Conservation (phyloP, 257 asterid species). For the Vinca minor region DNA sequence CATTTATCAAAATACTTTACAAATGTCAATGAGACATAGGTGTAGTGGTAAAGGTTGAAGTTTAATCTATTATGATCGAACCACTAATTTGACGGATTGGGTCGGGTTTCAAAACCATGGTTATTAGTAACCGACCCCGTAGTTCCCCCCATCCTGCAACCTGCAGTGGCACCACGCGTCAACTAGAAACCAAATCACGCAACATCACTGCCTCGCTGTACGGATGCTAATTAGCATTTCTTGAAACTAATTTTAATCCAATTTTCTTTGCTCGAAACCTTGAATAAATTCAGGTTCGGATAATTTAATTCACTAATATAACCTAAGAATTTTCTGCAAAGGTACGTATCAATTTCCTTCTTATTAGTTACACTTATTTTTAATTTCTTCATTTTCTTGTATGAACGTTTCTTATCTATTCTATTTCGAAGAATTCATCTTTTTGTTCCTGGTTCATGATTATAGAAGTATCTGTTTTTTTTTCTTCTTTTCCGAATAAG, state of each 20-base stretch:
- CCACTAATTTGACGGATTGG: too few species aligned
- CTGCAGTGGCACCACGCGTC: slow-evolving; percentile 7
- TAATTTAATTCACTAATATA: not conserved
- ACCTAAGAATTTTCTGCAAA: slow-evolving; percentile 1
- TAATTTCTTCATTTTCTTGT: not conserved
- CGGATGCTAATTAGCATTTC: too few species aligned
- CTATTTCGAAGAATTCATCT: not conserved
- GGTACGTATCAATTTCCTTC: slow-evolving; percentile 12
- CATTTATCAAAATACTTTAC: too few species aligned
- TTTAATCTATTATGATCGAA: too few species aligned
- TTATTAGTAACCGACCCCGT: too few species aligned
- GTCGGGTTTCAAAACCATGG: too few species aligned
- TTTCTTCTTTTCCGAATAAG: too few species aligned
- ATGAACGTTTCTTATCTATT: not conserved
- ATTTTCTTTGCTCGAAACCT: not conserved
- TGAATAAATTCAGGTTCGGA: not conserved
- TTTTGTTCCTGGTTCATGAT: not conserved
- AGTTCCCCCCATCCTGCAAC: too few species aligned
- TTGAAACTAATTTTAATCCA: not conserved
- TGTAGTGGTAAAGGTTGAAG: too few species aligned
- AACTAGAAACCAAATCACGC: slow-evolving; percentile 3
- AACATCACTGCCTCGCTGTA: not conserved
- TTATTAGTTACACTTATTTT: not conserved
- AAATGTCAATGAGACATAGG: too few species aligned
- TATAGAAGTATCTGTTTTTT: too few species aligned